These are phyloP conservation scores for Coemansia sp. DNA, from an alignment of 192 early-diverging fungal genomes.

Conservation along the genomic window DNA sequence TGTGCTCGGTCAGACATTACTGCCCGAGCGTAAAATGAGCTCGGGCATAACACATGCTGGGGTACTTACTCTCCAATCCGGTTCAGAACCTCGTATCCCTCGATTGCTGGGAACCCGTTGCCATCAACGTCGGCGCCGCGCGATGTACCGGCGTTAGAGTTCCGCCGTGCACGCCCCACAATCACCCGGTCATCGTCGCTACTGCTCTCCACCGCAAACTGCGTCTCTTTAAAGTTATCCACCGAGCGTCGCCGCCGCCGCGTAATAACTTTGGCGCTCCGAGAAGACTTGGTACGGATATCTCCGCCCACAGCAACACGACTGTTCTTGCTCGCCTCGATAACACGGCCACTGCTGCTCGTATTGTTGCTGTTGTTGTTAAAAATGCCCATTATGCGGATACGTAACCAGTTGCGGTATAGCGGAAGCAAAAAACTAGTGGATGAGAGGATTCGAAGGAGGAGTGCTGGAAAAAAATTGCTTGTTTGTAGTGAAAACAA, in stretches of 20 bases:
- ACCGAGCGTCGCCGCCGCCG: slow-evolving; percentile 48
- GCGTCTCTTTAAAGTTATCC: slow-evolving; percentile 28
- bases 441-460: slow-evolving; percentile 3
- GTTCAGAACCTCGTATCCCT: slow-evolving; percentile 45
- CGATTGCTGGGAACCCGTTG: slow-evolving; percentile 45
- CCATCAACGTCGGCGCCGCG: slow-evolving; percentile 27
- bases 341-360: slow-evolving; percentile 11
- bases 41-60: too few species aligned
- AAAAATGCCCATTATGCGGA: slow-evolving; percentile 31
- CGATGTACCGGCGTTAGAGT: slow-evolving; percentile 39
- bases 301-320: neutral
- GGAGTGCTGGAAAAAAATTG: neutral
- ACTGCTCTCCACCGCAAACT: slow-evolving; percentile 30
- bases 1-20: neutral
- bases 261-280: slow-evolving; percentile 9
- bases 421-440: neutral
- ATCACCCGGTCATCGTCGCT: slow-evolving; percentile 22
- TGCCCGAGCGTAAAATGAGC: neutral
- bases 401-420: neutral
- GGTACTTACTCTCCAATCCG: slow-evolving; percentile 47
- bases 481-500: neutral
- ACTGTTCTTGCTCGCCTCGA: slow-evolving; percentile 1
- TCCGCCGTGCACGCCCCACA: slow-evolving; percentile 20
- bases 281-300: slow-evolving; percentile 16
- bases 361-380: slow-evolving; percentile 16